Evolutionary conservation across 78 protist genomes (phyloP).

Genomic region (Emiliania huxleyi): DNA sequence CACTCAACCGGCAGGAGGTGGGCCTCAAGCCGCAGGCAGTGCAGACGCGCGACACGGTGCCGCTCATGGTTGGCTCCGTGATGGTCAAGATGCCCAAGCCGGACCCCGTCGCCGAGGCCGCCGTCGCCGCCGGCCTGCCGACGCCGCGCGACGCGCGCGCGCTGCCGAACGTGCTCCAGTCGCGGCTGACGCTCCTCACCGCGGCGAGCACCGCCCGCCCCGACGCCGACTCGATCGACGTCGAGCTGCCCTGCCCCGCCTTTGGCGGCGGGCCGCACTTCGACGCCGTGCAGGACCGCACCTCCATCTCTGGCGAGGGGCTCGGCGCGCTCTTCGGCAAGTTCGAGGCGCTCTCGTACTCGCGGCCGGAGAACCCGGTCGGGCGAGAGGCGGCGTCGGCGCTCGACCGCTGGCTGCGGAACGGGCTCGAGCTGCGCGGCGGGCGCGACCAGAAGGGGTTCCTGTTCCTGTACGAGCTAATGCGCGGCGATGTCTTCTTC

Average conservation of each 20-base stretch:
- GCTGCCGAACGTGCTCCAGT: not conserved
- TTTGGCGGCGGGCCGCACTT: not conserved
- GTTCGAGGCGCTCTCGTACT: not conserved
- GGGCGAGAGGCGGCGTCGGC: not conserved
- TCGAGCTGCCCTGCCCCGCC: not conserved
- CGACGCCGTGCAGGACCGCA: slow-evolving; percentile 29
- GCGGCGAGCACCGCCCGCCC: not conserved
- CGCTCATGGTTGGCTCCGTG: too few relatives aligned
- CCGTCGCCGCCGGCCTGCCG: too few relatives aligned
- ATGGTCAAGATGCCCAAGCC: too few relatives aligned
- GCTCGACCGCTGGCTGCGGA: not conserved
- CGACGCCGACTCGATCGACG: not conserved
- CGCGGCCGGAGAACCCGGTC: not conserved
- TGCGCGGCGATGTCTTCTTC: not conserved
- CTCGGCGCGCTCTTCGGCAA: not conserved
- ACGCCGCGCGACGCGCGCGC: not conserved
- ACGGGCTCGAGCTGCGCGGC: slow-evolving; percentile 32
- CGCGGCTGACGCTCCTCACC: not conserved
- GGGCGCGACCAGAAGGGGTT: slow-evolving; percentile 51
- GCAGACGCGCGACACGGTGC: too few relatives aligned
- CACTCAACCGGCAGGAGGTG: too few relatives aligned
- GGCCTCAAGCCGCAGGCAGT: too few relatives aligned
- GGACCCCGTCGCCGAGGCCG: too few relatives aligned
- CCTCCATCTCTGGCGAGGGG: not conserved
- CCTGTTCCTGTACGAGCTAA: slow-evolving; percentile 49